Base-by-base conservation (phyloP, 2,329 filamentous ascomycete species). In the Scedosporium apiospermum region DNA sequence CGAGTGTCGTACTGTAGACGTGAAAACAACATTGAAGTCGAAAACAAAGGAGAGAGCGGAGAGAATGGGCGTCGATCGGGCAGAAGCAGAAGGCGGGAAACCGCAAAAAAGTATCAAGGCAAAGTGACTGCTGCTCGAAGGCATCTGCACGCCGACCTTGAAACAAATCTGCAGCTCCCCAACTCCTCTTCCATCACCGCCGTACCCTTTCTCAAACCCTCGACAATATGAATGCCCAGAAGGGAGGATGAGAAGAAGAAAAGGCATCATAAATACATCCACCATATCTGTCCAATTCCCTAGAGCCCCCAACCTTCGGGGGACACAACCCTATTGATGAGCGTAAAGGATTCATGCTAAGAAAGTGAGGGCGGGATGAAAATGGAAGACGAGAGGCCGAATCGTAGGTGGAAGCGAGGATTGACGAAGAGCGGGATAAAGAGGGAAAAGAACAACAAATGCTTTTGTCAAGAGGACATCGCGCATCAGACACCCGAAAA, bases 371-470 rank as follows among this genome's bases (percentile, higher is more conserved):
- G 60, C 44, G 34, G 34, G 61, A 53, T 27, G 44, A 49, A 12
- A 34, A 55, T 41, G 58, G 58, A 62, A 51, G 34, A 12, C 34
- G 4, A 38, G 10, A 38, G 34, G 34, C 34, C 10, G 34, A 21
- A 21, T 49, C 44, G 44, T 49, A 49, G 44, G 44, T 49, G 44
- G 44, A 49, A 49, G 44, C 18, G 44, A n/a, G n/a, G 44, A 21
- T 49, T 51, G 62, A 58, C 58, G 59, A 63, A 42, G 59, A 58
- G 61, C 61, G 58, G 60, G 23, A 34, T n/a, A 34, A 57, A n/a
- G 23, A 9, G 53, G 18, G 6, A 62, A 64, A 64, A 42, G 62
- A 55, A 46, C 62, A 41, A 41, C 26, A 57, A 60, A 61, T 57
- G 60, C 57, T 34, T 51, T 51, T 38, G 62, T 58, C 46, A 61